Conservation (phyloP, 176 grass and related monocot species). For the Rhynchospora pubera region DNA sequence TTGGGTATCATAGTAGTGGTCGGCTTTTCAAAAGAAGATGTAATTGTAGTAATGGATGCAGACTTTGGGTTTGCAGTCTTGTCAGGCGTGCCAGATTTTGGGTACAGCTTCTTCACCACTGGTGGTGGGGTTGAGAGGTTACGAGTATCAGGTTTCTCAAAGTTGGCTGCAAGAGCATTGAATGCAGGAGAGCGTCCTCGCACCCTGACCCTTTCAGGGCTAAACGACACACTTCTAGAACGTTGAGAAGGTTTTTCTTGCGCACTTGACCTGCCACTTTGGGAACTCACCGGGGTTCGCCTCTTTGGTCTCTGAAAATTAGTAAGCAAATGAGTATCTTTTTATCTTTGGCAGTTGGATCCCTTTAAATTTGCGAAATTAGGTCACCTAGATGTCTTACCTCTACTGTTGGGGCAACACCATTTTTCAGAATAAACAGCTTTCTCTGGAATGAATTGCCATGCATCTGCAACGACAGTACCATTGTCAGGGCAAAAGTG, state of each 20-base stretch:
- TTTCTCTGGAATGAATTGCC: conserved; percentile 93
- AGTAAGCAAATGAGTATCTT: neutral
- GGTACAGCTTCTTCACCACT: conserved; percentile 71
- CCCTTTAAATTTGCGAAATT: neutral
- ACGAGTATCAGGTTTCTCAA: conserved; percentile 68
- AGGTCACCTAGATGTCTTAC: conserved; percentile 35
- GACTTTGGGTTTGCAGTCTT: conserved; percentile 40
- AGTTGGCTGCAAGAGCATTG: conserved; percentile 73
- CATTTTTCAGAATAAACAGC: conserved; percentile 67
- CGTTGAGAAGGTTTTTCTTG: conserved; percentile 71
- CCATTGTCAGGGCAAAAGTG: neutral
- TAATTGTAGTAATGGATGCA: conserved; percentile 23
- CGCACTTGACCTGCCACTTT: conserved; percentile 45
- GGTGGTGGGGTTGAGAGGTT: conserved; percentile 90
- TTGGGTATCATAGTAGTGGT: conserved; percentile 34
- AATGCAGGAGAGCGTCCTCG: conserved; percentile 83
- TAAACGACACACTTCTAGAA: conserved; percentile 83
- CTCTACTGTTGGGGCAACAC: conserved; percentile 50
- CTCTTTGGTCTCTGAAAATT: conserved; percentile 66
- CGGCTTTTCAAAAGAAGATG: conserved; percentile 53
- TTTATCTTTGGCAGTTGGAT: conserved; percentile 9
- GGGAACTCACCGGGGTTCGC: conserved; percentile 30
- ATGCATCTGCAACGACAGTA: conserved; percentile 52
- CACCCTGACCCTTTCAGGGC: conserved; percentile 76
- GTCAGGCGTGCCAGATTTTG: conserved; percentile 64